Percentiles rank a stretch among this genome's conserved stretches.
Evolutionary conservation across 2,329 filamentous ascomycete species (phyloP).

Genomic region (Monosporascus sp.): DNA sequence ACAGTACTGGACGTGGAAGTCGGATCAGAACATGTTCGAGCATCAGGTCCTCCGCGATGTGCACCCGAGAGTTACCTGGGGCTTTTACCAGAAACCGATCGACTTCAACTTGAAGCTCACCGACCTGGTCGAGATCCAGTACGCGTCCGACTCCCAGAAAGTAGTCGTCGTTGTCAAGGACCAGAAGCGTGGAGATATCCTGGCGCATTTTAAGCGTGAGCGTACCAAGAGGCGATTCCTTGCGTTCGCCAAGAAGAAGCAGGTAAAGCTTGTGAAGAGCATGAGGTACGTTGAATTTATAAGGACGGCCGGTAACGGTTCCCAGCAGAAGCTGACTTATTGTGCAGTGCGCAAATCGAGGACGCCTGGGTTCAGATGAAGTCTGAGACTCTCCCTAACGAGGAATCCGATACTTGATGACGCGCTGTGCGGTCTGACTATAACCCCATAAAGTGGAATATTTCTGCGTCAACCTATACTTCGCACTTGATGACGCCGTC

Average conservation of each 20-base stretch:
- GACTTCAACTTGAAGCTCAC: conserved; percentile 44
- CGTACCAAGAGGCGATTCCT: conserved; percentile 49
- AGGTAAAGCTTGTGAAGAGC: conserved; percentile 34
- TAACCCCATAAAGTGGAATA: background rate
- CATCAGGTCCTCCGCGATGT: conserved; percentile 48
- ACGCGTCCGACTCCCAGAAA: conserved; percentile 35
- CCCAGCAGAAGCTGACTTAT: background rate
- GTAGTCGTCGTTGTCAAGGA: conserved; percentile 36
- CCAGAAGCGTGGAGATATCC: conserved; percentile 37
- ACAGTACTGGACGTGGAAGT: conserved; percentile 51
- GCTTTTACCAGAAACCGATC: conserved; percentile 42
- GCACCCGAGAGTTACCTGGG: conserved; percentile 38
- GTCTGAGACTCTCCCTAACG: conserved; percentile 20
- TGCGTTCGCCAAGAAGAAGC: conserved; percentile 38
- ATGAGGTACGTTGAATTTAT: conserved; percentile 30
- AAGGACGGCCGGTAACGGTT: too few species aligned
- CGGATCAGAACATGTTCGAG: conserved; percentile 37
- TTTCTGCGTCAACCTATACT: too few species aligned
- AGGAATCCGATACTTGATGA: conserved; percentile 10
- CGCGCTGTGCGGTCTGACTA: too few species aligned
- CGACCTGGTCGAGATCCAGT: conserved; percentile 42
- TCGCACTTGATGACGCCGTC: too few species aligned
- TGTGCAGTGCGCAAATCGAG: conserved; percentile 18
- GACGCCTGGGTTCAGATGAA: conserved; percentile 22
- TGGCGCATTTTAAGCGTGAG: conserved; percentile 47